Percentiles rank a stretch among this genome's conserved stretches.
Conservation (phyloP, 2,329 filamentous ascomycete genomes). For the Xylaria digitata region DNA sequence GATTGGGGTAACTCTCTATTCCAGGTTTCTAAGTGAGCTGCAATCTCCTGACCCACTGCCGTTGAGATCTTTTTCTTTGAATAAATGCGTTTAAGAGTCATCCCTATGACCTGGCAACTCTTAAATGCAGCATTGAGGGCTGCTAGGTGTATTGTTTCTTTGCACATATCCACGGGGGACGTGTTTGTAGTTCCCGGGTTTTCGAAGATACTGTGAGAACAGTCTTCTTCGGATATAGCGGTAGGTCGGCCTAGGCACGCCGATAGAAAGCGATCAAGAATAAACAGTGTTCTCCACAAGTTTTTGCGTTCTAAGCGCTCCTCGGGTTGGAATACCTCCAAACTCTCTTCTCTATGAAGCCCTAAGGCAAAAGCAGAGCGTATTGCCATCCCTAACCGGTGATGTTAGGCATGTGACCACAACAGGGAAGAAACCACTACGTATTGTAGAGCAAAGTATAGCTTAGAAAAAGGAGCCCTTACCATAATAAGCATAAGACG, state of each 20-base stretch:
- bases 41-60: slow-evolving; percentile 66
- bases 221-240: slow-evolving; percentile 71
- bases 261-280: slow-evolving; percentile 72
- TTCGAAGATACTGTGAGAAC: slow-evolving; percentile 61
- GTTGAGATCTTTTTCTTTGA: slow-evolving; percentile 69
- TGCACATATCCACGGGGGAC: slow-evolving; percentile 28
- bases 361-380: slow-evolving; percentile 71
- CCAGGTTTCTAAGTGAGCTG: slow-evolving; percentile 64
- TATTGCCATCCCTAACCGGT: slow-evolving; percentile 69
- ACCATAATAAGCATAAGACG: slow-evolving; percentile 72
- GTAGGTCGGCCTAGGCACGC: slow-evolving; percentile 71
- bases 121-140: slow-evolving; percentile 66
- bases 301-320: slow-evolving; percentile 64
- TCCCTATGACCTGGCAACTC: slow-evolving; percentile 67
- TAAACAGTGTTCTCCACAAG: slow-evolving; percentile 72
- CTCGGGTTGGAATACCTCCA: slow-evolving; percentile 61
- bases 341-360: slow-evolving; percentile 70
- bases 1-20: slow-evolving; percentile 59
- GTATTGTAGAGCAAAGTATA: background rate
- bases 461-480: slow-evolving; percentile 40
- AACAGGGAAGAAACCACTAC: background rate
- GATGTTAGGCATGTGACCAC: slow-evolving; percentile 13
- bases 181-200: slow-evolving; percentile 18
- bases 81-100: slow-evolving; percentile 70
- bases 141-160: slow-evolving; percentile 48